These are phyloP conservation scores for Trichoderma sp. DNA, from an alignment of 2,329 filamentous ascomycete genomes.

Conservation along the genomic window DNA sequence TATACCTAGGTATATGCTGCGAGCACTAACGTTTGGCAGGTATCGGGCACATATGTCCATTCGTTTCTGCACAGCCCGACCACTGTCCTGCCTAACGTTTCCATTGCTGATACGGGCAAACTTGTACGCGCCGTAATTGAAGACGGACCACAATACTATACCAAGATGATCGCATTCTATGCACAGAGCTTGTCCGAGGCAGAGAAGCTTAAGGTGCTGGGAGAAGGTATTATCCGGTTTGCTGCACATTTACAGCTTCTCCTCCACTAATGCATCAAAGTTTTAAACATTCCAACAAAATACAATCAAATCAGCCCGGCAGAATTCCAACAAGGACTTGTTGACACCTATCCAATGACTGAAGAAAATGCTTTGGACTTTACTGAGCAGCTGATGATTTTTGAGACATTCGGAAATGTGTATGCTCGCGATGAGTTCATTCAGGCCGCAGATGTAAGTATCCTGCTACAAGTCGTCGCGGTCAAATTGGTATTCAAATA, in stretches of 20 bases:
- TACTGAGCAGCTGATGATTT: conserved; percentile 3
- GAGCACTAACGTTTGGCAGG: background rate
- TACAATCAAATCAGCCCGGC: background rate
- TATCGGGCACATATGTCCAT: background rate
- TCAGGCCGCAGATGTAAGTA: conserved; percentile 4
- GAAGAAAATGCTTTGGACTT: background rate
- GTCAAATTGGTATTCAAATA: background rate
- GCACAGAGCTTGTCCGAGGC: background rate
- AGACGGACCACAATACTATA: background rate
- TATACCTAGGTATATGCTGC: no score
- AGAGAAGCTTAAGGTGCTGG: background rate
- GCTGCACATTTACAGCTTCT: no score
- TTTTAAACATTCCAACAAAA: no score
- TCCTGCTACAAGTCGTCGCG: background rate
- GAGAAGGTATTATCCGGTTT: background rate
- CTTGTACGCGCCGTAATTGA: background rate
- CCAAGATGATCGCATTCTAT: background rate
- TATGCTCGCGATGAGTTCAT: background rate
- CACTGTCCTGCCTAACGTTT: conserved; percentile 3
- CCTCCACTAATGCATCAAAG: no score
- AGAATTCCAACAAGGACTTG: background rate
- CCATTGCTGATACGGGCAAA: conserved; percentile 2
- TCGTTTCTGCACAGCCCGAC: background rate
- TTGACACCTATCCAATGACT: background rate
- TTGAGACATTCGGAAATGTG: background rate